Evolutionary conservation across 805 yeast species (phyloP), one percentile per base, ranked within the genome.

Genomic region (Vanderwaltozyma tropicalis): DNA sequence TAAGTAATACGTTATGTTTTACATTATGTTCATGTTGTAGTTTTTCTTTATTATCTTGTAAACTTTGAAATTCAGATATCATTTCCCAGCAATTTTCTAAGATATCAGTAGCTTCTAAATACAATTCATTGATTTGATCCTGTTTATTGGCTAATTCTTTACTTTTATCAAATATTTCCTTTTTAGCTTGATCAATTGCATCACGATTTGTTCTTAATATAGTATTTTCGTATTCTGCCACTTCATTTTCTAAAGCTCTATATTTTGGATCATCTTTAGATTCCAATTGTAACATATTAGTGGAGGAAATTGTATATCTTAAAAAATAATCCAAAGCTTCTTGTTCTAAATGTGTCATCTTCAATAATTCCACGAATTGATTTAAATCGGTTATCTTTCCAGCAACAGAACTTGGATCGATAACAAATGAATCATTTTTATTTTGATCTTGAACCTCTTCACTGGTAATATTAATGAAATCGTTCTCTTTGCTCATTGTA

Each of bases 271-370:
- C 59, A 14, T 50, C 39, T n/a, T 41, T 42, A 9, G 57, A 44
- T 4, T 45, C 41, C 3, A 57, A 24, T 18, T 47, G 46, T 31
- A 47, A 29, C 8, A 44, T 32, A 17, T 45, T 44, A 4, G 47
- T 36, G 4, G 56, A 45, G 6, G 58, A 50, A 16, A 57, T 44
- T 0, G 55, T 54, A 19, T 50, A 49, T 18, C 62, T 46, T 26
- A 57, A 41, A 35, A 57, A 57, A 37, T 50, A 48, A 35, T 58
- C 63, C 18, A 58, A 37, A 0, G 58, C 45, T 32, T 58, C 63
- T 38, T 55, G 57, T 37, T 58, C 59, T 35, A 58, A 39, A 43
- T 58, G 55, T 13, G 52, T 43, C 30, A 43, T 30, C 26, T 48
- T 52, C 21, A 58, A 33, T 6, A 46, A 32, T 15, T 47, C 48